phyloP scores from a whole-genome alignment of 2,329 filamentous ascomycete genomes.

The Rasamsonia emersonii region DNA sequence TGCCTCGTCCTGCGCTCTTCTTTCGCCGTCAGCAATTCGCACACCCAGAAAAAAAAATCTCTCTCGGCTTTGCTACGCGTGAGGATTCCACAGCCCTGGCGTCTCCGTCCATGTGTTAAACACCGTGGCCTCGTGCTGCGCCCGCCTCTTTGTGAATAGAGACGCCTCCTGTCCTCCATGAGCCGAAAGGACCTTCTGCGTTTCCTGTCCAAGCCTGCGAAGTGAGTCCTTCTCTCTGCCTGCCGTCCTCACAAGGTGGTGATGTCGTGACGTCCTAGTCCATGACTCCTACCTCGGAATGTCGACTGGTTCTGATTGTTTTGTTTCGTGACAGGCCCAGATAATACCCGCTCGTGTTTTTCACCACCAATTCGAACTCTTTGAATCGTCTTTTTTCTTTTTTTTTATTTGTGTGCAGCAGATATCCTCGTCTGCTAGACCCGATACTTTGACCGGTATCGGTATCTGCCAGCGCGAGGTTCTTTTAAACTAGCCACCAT shows the following conservation, averaged over 20 bases:
- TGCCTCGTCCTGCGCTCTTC: too few species aligned
- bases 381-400: constrained; percentile 13
- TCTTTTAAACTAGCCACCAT: constrained; percentile 63
- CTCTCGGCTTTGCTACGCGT: too few species aligned
- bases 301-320: too few species aligned
- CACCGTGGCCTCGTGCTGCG: constrained; percentile 24
- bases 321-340: constrained; percentile 45
- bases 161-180: constrained; percentile 57
- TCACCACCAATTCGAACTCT: constrained; percentile 14
- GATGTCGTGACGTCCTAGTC: background rate
- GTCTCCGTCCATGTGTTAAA: constrained; percentile 24
- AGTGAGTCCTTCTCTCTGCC: constrained; percentile 50
- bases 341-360: constrained; percentile 44
- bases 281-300: too few species aligned
- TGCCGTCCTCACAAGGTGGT: background rate
- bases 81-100: too few species aligned
- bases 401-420: constrained; percentile 33
- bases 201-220: constrained; percentile 89
- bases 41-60: too few species aligned
- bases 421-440: constrained; percentile 68
- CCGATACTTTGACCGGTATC: constrained; percentile 81
- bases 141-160: constrained; percentile 25
- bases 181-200: constrained; percentile 82
- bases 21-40: too few species aligned
- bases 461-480: constrained; percentile 64